Evolutionary conservation across 2,329 filamentous ascomycete species (phyloP).

Genomic region (Saccharata proteae): DNA sequence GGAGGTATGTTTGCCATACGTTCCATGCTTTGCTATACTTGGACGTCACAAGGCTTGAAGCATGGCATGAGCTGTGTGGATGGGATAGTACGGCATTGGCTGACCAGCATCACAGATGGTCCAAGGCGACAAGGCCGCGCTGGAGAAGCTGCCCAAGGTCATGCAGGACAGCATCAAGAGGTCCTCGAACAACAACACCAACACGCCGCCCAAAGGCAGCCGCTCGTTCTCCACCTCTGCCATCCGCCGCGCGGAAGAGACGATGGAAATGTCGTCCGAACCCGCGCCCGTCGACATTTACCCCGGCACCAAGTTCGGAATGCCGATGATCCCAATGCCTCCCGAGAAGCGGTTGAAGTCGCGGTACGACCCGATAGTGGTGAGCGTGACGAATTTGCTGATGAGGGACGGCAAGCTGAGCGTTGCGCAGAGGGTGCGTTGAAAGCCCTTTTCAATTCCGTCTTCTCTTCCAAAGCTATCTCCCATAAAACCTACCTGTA

Average conservation of each 20-base stretch:
- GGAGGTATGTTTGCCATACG: slow-evolving; percentile 38
- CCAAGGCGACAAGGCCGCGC: slow-evolving; percentile 47
- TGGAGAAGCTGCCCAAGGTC: slow-evolving; percentile 53
- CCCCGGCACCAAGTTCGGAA: slow-evolving; percentile 50
- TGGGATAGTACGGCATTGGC: neutral
- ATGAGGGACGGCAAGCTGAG: slow-evolving; percentile 89
- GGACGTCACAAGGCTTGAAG: slow-evolving; percentile 2
- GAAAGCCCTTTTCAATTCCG: slow-evolving; percentile 4
- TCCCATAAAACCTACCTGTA: slow-evolving; percentile 7
- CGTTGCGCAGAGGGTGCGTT: slow-evolving; percentile 70
- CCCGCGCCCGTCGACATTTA: slow-evolving; percentile 11
- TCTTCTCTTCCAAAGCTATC: neutral
- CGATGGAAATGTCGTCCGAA: slow-evolving; percentile 11
- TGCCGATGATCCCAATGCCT: slow-evolving; percentile 56
- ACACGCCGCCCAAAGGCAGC: slow-evolving; percentile 29
- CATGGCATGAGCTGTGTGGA: slow-evolving; percentile 7
- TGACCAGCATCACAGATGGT: slow-evolving; percentile 41
- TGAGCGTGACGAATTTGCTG: slow-evolving; percentile 78
- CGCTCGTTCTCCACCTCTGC: slow-evolving; percentile 48
- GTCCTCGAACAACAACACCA: slow-evolving; percentile 17
- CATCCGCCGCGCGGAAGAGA: slow-evolving; percentile 21
- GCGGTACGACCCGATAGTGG: slow-evolving; percentile 73
- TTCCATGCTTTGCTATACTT: neutral
- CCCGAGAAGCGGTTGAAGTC: slow-evolving; percentile 55
- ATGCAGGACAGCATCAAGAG: slow-evolving; percentile 47